Evolutionary conservation across 179 eudicot species (phyloP), one percentile per base, ranked within the genome.

Genomic region (Kewa caespitosa): DNA sequence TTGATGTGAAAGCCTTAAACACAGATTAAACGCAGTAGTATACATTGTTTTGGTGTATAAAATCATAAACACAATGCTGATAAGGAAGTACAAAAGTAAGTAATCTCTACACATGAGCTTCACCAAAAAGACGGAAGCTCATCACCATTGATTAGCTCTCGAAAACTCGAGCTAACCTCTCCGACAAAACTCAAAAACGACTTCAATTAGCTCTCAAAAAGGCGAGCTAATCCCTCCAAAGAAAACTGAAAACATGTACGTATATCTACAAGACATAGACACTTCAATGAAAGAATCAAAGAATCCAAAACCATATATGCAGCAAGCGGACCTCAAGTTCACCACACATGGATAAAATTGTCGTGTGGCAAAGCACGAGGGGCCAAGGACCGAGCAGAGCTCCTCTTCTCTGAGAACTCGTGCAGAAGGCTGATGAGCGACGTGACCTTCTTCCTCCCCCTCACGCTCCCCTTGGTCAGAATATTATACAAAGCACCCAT

Each of bases 321-420:
- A n/a, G n/a, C 57, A 59, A 46, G 46, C 60, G 28, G 1, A 6
- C 75, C 54, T 62, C 43, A 62, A 42, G 38, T 62, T 74, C 66
- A 90, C 95, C 97, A 81, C 80, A 89, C 97, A 62, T 82, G 88
- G 74, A 94, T 84, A 83, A 85, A 87, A 71, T 67, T 88, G 46
- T 80, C 92, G 15, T 31, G 89, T 64, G 85, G 85, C 64, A 86
- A 75, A 76, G 59, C 81, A 48, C 60, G 86, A 82, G 74, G 86
- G 81, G 74, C 73, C 70, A 73, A 48, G 64, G 78, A 54, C 27
- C 71, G 66, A 28, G 76, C 38, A 4, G 91, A 84, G 48, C 85
- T 83, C 78, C 82, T 87, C 69, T n/a, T n/a, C n/a, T 90, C 95
- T 0, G 92, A 78, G 76, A 78, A 86, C 34, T 88, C 82, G 18